Evolutionary conservation across 352 stramenopile species (phyloP).

Genomic region (Globisporangium nodosum): DNA sequence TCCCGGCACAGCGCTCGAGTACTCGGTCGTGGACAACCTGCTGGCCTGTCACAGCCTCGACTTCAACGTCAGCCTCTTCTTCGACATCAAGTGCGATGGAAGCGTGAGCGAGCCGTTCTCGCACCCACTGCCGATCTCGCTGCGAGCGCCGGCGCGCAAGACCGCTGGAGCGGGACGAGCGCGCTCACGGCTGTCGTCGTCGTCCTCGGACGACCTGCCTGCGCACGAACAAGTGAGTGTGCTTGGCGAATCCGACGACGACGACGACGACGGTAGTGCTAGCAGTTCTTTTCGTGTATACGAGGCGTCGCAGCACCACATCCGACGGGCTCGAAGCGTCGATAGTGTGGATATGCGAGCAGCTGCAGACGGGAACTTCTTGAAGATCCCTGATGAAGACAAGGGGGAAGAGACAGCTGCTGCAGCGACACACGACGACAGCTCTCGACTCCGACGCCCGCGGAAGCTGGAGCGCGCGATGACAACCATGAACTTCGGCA

Average conservation of each 20-base stretch:
- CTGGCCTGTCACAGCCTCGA: slow-evolving; percentile 78
- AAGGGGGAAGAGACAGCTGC: neutral
- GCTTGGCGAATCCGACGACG: neutral
- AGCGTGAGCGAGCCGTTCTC: slow-evolving; percentile 65
- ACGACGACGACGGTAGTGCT: neutral
- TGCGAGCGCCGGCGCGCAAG: slow-evolving; percentile 21
- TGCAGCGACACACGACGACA: slow-evolving; percentile 1
- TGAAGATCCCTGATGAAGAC: neutral
- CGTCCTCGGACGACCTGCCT: slow-evolving; percentile 7
- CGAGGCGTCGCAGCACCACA: slow-evolving; percentile 3
- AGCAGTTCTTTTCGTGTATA: neutral
- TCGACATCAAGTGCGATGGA: slow-evolving; percentile 62
- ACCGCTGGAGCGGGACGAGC: neutral
- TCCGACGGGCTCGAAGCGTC: slow-evolving; percentile 20
- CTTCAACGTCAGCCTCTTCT: slow-evolving; percentile 78
- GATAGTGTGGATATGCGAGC: slow-evolving; percentile 14
- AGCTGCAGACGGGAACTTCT: neutral
- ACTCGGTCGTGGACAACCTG: slow-evolving; percentile 80
- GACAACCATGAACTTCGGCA: slow-evolving; percentile 21
- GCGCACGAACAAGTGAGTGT: neutral
- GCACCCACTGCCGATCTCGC: slow-evolving; percentile 56
- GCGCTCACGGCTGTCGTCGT: neutral
- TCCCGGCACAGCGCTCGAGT: slow-evolving; percentile 44
- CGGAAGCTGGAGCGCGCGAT: slow-evolving; percentile 23
- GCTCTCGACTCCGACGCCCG: neutral